Evolutionary conservation across 2,329 filamentous ascomycete genomes (phyloP).

Genomic region (Coccinonectria pachysandricola): DNA sequence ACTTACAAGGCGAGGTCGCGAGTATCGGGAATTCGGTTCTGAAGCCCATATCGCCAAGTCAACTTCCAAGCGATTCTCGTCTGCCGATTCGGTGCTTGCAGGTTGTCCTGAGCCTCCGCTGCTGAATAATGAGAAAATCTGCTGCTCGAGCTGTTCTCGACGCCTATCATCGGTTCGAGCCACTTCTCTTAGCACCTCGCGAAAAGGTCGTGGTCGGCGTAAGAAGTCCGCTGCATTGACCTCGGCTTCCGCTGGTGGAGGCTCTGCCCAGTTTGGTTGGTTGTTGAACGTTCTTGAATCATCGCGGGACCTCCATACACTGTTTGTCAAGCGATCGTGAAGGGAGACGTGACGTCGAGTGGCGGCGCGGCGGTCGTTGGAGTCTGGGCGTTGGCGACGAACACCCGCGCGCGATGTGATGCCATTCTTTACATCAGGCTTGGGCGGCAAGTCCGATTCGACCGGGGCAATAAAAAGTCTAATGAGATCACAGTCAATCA

Average conservation of each 20-base stretch:
- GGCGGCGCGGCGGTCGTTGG: conserved; percentile 23
- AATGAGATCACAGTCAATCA: conserved; percentile 9
- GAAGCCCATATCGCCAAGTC: conserved; percentile 17
- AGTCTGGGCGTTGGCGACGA: conserved; percentile 25
- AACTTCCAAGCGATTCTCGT: conserved; percentile 6
- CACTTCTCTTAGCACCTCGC: conserved; percentile 19
- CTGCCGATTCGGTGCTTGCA: conserved; percentile 1
- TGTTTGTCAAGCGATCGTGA: conserved; percentile 13
- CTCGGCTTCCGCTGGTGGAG: no score
- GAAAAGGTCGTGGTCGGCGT: conserved; percentile 10
- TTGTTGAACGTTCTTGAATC: no score
- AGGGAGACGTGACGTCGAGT: conserved; percentile 19
- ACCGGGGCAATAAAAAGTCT: conserved; percentile 38
- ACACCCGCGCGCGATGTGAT: conserved; percentile 26
- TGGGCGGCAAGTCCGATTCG: conserved; percentile 31
- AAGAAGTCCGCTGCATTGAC: not conserved
- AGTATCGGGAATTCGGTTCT: conserved; percentile 10
- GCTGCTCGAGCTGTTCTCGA: conserved; percentile 19
- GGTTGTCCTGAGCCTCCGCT: conserved; percentile 8
- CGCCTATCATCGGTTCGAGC: conserved; percentile 13
- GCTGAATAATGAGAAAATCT: conserved; percentile 16
- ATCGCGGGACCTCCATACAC: no score
- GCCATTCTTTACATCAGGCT: conserved; percentile 16
- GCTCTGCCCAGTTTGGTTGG: no score
- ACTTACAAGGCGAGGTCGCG: conserved; percentile 16